These are phyloP conservation scores for Gynostemma pentaphyllum DNA, from an alignment of 306 rosid species.

Conservation along the genomic window DNA sequence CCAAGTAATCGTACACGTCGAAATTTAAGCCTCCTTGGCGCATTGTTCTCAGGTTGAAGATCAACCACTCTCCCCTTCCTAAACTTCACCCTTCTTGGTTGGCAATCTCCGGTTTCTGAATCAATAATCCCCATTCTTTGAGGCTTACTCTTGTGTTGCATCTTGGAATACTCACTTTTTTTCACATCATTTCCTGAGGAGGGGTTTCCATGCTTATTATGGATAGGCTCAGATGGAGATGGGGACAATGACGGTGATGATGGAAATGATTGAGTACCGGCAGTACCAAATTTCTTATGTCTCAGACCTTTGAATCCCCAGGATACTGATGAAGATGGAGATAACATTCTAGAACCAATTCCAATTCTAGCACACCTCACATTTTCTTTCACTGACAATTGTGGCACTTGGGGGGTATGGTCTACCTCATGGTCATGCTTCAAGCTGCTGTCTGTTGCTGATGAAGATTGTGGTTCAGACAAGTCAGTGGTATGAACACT, in stretches of 20 bases:
- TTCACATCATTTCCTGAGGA: slow-evolving; percentile 6
- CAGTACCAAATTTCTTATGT: slow-evolving; percentile 11
- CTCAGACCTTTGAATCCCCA: neutral
- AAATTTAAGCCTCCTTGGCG: slow-evolving; percentile 63
- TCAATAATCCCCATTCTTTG: slow-evolving; percentile 19
- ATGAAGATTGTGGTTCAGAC: slow-evolving; percentile 18
- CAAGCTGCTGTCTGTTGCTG: slow-evolving; percentile 20
- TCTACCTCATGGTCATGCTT: slow-evolving; percentile 20
- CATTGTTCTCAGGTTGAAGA: slow-evolving; percentile 35
- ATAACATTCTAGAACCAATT: slow-evolving; percentile 5
- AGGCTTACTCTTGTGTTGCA: slow-evolving; percentile 25
- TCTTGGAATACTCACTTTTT: slow-evolving; percentile 13
- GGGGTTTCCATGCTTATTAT: slow-evolving; percentile 21
- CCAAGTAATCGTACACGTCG: slow-evolving; percentile 27
- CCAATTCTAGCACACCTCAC: slow-evolving; percentile 22
- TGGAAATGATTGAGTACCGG: slow-evolving; percentile 16
- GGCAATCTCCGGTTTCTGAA: slow-evolving; percentile 22
- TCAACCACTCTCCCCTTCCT: slow-evolving; percentile 59
- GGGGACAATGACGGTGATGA: slow-evolving; percentile 16
- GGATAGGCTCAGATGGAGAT: slow-evolving; percentile 15
- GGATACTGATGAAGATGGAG: neutral
- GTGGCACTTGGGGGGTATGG: slow-evolving; percentile 11
- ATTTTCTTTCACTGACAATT: slow-evolving; percentile 15
- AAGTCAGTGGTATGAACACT: slow-evolving; percentile 14
- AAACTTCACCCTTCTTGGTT: slow-evolving; percentile 39